Percentiles rank a stretch among this genome's conserved stretches.
phyloP scores from a whole-genome alignment of 23 red algal species.

The Cyanidiococcus yangmingshanensis region DNA sequence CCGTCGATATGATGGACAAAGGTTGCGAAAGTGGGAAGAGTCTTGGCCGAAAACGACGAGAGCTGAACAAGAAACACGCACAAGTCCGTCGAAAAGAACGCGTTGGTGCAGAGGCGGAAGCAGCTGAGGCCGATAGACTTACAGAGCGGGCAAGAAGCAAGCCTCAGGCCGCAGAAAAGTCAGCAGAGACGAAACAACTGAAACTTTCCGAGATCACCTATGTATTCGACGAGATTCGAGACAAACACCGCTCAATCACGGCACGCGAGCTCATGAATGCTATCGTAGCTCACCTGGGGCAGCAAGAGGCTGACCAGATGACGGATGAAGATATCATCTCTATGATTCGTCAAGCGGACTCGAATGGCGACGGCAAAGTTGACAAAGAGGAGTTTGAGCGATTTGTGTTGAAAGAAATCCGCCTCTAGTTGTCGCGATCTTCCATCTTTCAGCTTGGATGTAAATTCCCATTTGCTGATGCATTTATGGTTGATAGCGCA shows the following conservation, averaged over 20 bases:
- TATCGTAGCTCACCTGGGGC: neutral
- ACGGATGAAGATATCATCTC: neutral
- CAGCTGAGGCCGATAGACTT: neutral
- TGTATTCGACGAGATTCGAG: constrained; percentile 4
- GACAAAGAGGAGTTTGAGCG: constrained; percentile 11
- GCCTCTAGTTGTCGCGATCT: no score
- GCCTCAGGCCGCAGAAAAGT: neutral
- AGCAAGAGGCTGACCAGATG: neutral
- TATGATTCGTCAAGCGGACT: neutral
- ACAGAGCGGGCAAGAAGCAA: neutral
- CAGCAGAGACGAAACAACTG: neutral
- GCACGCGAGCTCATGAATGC: neutral
- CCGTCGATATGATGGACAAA: no score
- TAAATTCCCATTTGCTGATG: no score
- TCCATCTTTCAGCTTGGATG: no score
- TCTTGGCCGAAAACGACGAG: no score
- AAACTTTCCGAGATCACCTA: neutral
- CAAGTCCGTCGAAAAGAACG: neutral
- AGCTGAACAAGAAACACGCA: no score
- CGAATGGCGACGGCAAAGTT: neutral
- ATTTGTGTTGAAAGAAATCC: neutral
- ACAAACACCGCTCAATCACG: neutral
- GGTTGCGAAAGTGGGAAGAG: no score
- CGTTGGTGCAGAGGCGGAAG: neutral
- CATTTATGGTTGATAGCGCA: no score